phyloP scores from a whole-genome alignment of 257 asterid genomes.

The Asclepias syriaca region DNA sequence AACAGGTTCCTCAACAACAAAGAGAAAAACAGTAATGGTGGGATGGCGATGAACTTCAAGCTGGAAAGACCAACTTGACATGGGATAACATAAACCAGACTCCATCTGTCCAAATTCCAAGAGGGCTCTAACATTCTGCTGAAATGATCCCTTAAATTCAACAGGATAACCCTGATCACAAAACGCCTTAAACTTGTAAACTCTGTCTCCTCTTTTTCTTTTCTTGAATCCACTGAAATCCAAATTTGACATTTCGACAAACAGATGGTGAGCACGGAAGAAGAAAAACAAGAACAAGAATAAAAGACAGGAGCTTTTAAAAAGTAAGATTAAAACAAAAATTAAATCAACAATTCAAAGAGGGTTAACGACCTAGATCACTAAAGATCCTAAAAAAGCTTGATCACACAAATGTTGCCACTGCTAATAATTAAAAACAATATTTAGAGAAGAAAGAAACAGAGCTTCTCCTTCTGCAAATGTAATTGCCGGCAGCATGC shows the following conservation, averaged over 20 bases:
- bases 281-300: not conserved
- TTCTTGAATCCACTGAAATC: conserved; percentile 59
- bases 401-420: conserved; percentile 71
- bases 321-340: conserved; percentile 1
- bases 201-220: conserved; percentile 74
- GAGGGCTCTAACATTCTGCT: conserved; percentile 59
- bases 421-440: conserved; percentile 24
- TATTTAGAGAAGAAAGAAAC: conserved; percentile 21
- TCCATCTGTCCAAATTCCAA: conserved; percentile 66
- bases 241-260: conserved; percentile 45
- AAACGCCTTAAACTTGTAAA: conserved; percentile 73
- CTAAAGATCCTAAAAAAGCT: conserved; percentile 11
- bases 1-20: conserved; percentile 80
- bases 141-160: conserved; percentile 60
- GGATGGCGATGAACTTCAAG: conserved; percentile 83
- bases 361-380: conserved; percentile 17
- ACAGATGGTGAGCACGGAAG: not conserved
- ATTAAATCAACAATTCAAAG: conserved; percentile 21
- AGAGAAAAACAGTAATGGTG: conserved; percentile 41
- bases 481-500: conserved; percentile 48
- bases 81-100: conserved; percentile 38
- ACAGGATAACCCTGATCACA: conserved; percentile 74
- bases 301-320: not conserved
- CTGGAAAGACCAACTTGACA: conserved; percentile 80
- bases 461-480: conserved; percentile 24